Percentiles rank a stretch among this genome's conserved stretches.
Conservation (phyloP, 2,329 filamentous ascomycete species). For the Akanthomyces lecanii region DNA sequence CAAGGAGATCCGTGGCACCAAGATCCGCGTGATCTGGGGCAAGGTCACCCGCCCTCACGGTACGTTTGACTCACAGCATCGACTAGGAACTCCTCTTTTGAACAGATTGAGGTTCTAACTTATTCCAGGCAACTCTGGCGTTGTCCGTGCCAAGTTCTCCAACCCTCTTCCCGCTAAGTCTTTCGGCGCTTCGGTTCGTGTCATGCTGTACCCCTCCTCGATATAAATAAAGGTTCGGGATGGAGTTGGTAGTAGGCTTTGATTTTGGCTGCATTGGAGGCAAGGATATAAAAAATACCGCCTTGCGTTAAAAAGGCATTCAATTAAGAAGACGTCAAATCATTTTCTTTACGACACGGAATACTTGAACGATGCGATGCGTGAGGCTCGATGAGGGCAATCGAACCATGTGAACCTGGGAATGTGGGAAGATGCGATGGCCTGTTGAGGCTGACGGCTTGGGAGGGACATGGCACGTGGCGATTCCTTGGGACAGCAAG, state of each 20-base stretch:
- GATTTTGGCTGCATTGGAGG: slow-evolving; percentile 57
- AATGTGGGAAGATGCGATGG: not conserved
- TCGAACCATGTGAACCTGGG: not conserved
- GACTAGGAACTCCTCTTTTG: not conserved
- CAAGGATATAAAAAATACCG: slow-evolving; percentile 50
- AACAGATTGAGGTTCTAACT: slow-evolving; percentile 17
- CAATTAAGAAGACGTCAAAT: slow-evolving; percentile 49
- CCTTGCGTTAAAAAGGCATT: slow-evolving; percentile 49
- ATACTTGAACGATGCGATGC: slow-evolving; percentile 2
- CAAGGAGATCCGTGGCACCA: slow-evolving; percentile 92
- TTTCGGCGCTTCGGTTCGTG: slow-evolving; percentile 91
- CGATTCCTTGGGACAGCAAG: not conserved
- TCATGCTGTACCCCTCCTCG: slow-evolving; percentile 97
- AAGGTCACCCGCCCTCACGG: slow-evolving; percentile 95
- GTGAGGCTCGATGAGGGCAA: slow-evolving; percentile 10
- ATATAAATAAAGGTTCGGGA: slow-evolving; percentile 67
- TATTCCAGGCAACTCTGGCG: slow-evolving; percentile 81
- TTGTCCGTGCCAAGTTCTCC: slow-evolving; percentile 96
- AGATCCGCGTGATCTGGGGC: slow-evolving; percentile 99
- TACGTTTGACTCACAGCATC: slow-evolving; percentile 37
- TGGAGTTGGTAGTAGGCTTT: slow-evolving; percentile 61
- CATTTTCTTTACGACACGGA: slow-evolving; percentile 18
- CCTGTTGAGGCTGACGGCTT: not conserved
- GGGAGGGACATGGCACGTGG: not conserved
- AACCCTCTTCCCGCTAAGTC: slow-evolving; percentile 93